Evolutionary conservation across 2,329 filamentous ascomycete genomes (phyloP).

Genomic region (Myriosclerotinia duriaeana): DNA sequence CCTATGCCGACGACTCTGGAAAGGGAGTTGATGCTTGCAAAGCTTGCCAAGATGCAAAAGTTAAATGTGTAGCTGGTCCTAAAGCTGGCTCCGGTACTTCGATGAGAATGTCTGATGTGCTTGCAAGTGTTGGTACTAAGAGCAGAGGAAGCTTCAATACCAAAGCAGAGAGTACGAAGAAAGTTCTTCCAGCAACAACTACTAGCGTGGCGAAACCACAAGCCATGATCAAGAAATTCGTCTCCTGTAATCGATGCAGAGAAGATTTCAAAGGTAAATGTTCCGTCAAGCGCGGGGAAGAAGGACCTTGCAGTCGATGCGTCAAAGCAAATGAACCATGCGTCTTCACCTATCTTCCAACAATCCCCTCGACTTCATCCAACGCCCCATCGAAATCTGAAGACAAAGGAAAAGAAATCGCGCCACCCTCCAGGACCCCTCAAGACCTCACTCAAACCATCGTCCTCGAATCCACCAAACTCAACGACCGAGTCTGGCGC

Average conservation of each 20-base stretch:
- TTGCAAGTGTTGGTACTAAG: not conserved
- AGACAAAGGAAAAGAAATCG: not conserved
- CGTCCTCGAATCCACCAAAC: constrained; percentile 10
- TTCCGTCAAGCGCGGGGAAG: constrained; percentile 25
- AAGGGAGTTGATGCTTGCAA: constrained; percentile 29
- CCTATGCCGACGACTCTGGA: constrained; percentile 31
- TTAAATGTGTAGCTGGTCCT: constrained; percentile 31
- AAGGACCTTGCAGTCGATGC: constrained; percentile 33
- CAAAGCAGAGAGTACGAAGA: not conserved
- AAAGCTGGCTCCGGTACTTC: not conserved
- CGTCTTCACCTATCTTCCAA: constrained; percentile 26
- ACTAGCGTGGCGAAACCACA: not conserved
- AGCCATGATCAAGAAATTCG: constrained; percentile 21
- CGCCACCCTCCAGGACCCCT: not conserved
- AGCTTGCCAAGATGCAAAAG: constrained; percentile 27
- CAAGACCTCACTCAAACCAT: constrained; percentile 19
- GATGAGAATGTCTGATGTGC: constrained; percentile 11
- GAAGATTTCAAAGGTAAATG: constrained; percentile 20
- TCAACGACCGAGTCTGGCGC: constrained; percentile 13
- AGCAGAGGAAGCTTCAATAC: not conserved
- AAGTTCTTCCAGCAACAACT: not conserved
- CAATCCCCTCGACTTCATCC: not conserved
- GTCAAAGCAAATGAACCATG: constrained; percentile 25
- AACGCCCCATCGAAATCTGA: not conserved
- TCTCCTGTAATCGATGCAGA: constrained; percentile 32